phyloP scores from a whole-genome alignment of 2,329 filamentous ascomycete genomes.

The Mariannaea elegans region DNA sequence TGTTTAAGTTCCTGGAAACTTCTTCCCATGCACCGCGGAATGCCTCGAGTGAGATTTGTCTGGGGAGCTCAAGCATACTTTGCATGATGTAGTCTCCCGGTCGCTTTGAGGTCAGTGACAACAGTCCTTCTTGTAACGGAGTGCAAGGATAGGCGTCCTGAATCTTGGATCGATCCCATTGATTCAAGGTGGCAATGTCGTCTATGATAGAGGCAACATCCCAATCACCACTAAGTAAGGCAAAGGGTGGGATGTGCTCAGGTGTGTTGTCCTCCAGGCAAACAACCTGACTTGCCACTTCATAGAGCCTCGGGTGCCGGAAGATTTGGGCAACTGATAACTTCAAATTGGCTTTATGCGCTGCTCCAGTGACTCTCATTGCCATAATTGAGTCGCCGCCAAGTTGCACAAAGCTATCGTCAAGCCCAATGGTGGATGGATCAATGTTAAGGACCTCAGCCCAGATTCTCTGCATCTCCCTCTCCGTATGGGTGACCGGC shows the following conservation, averaged over 20 bases:
- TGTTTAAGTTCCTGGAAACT: constrained; percentile 23
- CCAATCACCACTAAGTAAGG: too few species aligned
- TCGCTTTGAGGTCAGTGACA: constrained; percentile 40
- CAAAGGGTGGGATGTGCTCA: too few species aligned
- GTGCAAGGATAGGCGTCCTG: constrained; percentile 50
- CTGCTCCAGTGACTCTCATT: too few species aligned
- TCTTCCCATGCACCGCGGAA: constrained; percentile 28
- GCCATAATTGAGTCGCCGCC: neutral
- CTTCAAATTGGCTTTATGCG: too few species aligned
- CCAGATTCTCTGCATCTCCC: neutral
- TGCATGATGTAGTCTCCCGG: constrained; percentile 33
- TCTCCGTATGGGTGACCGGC: neutral
- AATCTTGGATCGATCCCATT: too few species aligned
- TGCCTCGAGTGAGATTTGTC: neutral
- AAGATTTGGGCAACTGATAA: too few species aligned
- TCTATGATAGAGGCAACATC: too few species aligned
- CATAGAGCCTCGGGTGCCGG: too few species aligned
- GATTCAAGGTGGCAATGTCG: too few species aligned
- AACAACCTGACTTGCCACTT: too few species aligned
- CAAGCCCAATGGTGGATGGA: neutral
- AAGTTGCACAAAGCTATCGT: neutral
- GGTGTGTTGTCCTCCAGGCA: too few species aligned
- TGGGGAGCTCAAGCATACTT: constrained; percentile 19
- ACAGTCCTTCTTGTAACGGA: constrained; percentile 48
- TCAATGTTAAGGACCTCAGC: neutral